Evolutionary conservation across 2,329 filamentous ascomycete genomes (phyloP), one percentile per base, ranked within the genome.

Genomic region (Leptographium procerum): DNA sequence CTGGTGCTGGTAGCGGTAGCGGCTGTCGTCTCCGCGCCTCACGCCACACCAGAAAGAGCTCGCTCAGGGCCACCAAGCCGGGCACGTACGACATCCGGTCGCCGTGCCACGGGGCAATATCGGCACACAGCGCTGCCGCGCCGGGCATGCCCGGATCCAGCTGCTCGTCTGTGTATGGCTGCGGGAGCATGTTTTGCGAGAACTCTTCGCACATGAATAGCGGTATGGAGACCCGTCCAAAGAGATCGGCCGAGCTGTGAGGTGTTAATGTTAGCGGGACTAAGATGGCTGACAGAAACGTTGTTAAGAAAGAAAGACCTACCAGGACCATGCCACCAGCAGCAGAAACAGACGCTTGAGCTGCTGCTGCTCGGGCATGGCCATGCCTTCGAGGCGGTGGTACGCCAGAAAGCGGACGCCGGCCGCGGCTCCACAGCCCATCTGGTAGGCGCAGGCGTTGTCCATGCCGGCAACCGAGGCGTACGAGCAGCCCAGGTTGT

Each of bases 11-110:
- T 55, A 51, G 58, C 59, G 34, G 55, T 47, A 5, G 43, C 43
- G 28, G 61, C 59, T 0, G 59, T 51, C 13, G 63, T 60, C 56
- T 68, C n/a, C 40, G 68, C 9, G 66, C 62, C 8, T 67, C 61
- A 55, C 70, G 65, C 71, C 71, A 73, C 16, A 69, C 63, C 19
- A 67, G 57, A 29, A 71, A 73, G 13, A 73, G 62, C 45, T 70
- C 64, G 45, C 64, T 66, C 3, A 73, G 61, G 8, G 65, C 65
- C 52, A 70, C 68, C 1, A 72, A 66, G 0, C 70, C 71, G 0
- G 70, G 66, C 1, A 72, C 64, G 43, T 72, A 73, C 2, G 64
- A 66, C 0, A 64, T 66, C 0, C 61, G 57, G 51, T 72, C 66
- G 1, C 69, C 71, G 43, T 72, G 66, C 70, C 70, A 73, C 2